Percentiles rank a stretch among this genome's conserved stretches.
phyloP scores from a whole-genome alignment of 2,329 filamentous ascomycete species.

The Botrytis fragariae region DNA sequence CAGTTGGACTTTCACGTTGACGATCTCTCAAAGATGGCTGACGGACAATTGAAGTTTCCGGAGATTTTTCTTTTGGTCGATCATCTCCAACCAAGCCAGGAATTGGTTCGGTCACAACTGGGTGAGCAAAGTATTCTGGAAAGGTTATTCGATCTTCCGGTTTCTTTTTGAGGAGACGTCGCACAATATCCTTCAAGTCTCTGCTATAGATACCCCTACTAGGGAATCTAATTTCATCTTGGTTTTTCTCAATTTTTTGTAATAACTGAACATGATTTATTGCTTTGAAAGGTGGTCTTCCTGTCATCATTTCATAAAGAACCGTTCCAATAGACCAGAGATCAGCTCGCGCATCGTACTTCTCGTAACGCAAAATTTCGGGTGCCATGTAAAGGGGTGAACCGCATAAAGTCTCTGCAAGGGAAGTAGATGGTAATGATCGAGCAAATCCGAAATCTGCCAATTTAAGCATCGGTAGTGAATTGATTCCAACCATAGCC shows the following conservation, averaged over 20 bases:
- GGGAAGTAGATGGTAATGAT: constrained; percentile 81
- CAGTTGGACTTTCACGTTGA: not conserved
- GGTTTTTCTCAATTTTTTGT: constrained; percentile 83
- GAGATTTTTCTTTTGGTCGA: constrained; percentile 40
- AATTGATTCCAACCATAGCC: constrained; percentile 75
- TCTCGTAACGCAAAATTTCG: constrained; percentile 94
- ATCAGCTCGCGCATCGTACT: constrained; percentile 95
- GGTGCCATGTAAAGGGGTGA: constrained; percentile 98
- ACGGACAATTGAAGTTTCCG: constrained; percentile 27
- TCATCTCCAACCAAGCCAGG: constrained; percentile 81
- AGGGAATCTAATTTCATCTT: constrained; percentile 82
- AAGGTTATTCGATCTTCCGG: constrained; percentile 85
- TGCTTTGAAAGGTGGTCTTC: constrained; percentile 85
- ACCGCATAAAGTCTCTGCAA: constrained; percentile 94
- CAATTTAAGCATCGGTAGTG: constrained; percentile 93
- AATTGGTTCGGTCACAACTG: constrained; percentile 71
- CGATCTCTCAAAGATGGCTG: constrained; percentile 27
- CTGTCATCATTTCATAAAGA: constrained; percentile 90
- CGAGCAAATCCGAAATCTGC: constrained; percentile 98
- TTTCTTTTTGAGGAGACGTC: constrained; percentile 77
- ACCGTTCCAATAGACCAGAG: constrained; percentile 98
- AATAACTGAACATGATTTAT: constrained; percentile 93
- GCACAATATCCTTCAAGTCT: constrained; percentile 78
- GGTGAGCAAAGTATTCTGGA: constrained; percentile 76
- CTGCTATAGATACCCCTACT: constrained; percentile 68